Percentiles rank a stretch among this genome's conserved stretches.
Evolutionary conservation across 164 flowering plant species (phyloP).

Genomic region (Pachysandra terminalis): DNA sequence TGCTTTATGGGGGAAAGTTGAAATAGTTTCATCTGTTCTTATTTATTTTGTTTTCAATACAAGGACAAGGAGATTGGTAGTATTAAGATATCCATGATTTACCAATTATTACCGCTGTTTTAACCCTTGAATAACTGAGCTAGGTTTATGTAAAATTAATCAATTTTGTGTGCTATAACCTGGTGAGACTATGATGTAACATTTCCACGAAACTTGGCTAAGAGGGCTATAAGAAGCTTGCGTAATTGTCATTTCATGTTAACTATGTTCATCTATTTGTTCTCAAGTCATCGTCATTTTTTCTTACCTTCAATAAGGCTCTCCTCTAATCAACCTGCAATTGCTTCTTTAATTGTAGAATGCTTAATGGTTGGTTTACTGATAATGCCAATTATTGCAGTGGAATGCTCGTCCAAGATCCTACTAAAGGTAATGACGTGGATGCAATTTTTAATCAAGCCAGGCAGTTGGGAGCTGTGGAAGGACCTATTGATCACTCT

Average conservation of each 20-base stretch:
- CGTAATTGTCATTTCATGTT: neutral
- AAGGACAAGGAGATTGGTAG: neutral
- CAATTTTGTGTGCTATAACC: neutral
- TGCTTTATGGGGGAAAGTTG: too few species aligned
- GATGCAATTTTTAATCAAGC: constrained; percentile 86
- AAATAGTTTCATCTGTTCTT: neutral
- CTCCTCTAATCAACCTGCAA: too few species aligned
- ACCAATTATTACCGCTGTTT: too few species aligned
- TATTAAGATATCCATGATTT: neutral
- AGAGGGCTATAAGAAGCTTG: neutral
- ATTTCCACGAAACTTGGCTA: neutral
- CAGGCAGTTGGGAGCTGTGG: constrained; percentile 72
- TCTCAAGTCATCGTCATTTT: neutral
- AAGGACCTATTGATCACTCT: constrained; percentile 55
- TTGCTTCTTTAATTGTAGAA: neutral
- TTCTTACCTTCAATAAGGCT: neutral
- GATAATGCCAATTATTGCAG: constrained; percentile 30
- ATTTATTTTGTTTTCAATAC: too few species aligned
- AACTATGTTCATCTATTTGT: neutral
- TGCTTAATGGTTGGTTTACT: neutral
- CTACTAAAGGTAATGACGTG: constrained; percentile 68
- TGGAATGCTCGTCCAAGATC: constrained; percentile 95
- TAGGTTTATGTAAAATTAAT: too few species aligned
- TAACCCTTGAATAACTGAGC: too few species aligned
- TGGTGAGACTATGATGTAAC: neutral